Evolutionary conservation across 129 eudicot genomes (phyloP).

Genomic region (Tanacetum coccineum): DNA sequence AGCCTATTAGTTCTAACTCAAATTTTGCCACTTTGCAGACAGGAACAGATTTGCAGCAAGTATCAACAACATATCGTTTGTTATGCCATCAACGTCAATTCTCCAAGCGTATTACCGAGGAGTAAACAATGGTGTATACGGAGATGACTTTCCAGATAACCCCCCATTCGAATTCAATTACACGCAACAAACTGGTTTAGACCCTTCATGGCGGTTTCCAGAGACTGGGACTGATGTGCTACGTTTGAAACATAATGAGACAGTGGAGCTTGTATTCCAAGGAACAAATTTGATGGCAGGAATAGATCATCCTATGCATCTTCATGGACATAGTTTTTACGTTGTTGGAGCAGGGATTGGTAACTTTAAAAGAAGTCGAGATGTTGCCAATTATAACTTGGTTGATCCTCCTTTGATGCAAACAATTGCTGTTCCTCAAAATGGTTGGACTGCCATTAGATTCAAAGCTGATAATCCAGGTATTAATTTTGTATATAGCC

Average conservation of each 20-base stretch:
- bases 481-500: too few species aligned
- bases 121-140: slow-evolving; percentile 38
- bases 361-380: slow-evolving; percentile 35
- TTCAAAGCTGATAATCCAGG: slow-evolving; percentile 66
- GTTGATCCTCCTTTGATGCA: slow-evolving; percentile 61
- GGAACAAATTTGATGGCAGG: slow-evolving; percentile 46
- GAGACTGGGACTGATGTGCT: slow-evolving; percentile 31
- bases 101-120: slow-evolving; percentile 41
- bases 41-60: slow-evolving; percentile 35
- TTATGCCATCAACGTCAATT: slow-evolving; percentile 32
- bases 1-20: too few species aligned
- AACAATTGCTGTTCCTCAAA: slow-evolving; percentile 57
- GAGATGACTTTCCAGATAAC: slow-evolving; percentile 32
- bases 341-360: slow-evolving; percentile 73
- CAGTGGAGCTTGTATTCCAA: slow-evolving; percentile 66
- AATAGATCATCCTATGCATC: slow-evolving; percentile 70
- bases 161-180: slow-evolving; percentile 51
- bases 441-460: slow-evolving; percentile 73
- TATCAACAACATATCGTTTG: slow-evolving; percentile 44
- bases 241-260: slow-evolving; percentile 37
- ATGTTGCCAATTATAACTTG: slow-evolving; percentile 46
- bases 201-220: slow-evolving; percentile 24
- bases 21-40: too few species aligned
- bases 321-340: slow-evolving; percentile 70
- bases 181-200: slow-evolving; percentile 30